phyloP scores from a whole-genome alignment of 352 stramenopile species.

The Phytophthora gonapodyides region DNA sequence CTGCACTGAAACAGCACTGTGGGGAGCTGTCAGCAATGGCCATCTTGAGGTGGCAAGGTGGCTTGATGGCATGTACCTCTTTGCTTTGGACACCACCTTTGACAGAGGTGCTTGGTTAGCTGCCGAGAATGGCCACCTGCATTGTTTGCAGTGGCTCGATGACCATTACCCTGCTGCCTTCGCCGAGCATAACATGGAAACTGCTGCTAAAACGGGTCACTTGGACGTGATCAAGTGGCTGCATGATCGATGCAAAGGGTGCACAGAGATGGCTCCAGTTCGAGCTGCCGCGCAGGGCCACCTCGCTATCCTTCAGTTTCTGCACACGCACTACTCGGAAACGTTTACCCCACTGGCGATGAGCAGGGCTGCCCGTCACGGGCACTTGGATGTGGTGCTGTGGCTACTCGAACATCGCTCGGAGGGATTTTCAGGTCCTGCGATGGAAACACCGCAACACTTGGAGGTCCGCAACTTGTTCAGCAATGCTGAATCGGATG shows the following conservation, averaged over 20 bases:
- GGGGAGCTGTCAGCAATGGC: background rate
- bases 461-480: background rate
- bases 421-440: background rate
- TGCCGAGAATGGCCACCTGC: background rate
- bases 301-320: conserved; percentile 1
- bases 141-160: background rate
- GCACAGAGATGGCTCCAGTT: background rate
- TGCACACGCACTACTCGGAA: background rate
- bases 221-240: conserved; percentile 3
- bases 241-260: conserved; percentile 3
- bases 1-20: background rate
- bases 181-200: background rate
- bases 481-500: background rate
- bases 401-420: conserved; percentile 1
- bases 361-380: background rate
- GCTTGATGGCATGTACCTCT: background rate
- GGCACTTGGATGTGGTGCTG: background rate
- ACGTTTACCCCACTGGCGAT: background rate
- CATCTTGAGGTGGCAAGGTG: conserved; percentile 4
- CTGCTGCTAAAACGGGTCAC: background rate
- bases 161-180: background rate
- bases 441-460: background rate
- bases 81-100: background rate
- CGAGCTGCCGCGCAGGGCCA: background rate
- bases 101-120: background rate